These are phyloP conservation scores for Tulasnella sp. DNA, from an alignment of 768 basidiomycete genomes.

Conservation along the genomic window DNA sequence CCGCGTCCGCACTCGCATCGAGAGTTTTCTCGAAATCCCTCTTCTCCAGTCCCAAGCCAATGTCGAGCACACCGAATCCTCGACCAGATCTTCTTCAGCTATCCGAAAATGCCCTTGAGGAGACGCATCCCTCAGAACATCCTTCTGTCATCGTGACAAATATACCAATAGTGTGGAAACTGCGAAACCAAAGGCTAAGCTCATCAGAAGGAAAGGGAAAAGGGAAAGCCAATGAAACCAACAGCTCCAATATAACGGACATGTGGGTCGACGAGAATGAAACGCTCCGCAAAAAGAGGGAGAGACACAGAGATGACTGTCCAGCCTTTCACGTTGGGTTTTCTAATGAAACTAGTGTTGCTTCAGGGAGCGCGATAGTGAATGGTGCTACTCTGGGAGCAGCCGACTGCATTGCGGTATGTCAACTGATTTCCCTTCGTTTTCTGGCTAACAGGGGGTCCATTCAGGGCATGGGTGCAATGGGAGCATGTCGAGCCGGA, in stretches of 20 bases:
- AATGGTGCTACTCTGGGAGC: background rate
- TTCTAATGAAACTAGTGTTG: background rate
- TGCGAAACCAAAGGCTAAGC: background rate
- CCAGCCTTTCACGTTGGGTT: background rate
- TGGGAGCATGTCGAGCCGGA: background rate
- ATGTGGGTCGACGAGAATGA: background rate
- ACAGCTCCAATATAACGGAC: background rate
- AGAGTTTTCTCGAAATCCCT: conserved; percentile 1
- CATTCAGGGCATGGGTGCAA: background rate
- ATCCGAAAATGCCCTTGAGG: conserved; percentile 14
- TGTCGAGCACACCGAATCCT: conserved; percentile 6
- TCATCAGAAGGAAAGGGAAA: background rate
- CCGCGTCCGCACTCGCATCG: background rate
- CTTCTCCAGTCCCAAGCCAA: conserved; percentile 2
- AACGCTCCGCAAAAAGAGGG: background rate
- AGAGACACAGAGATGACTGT: background rate
- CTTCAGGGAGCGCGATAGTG: background rate
- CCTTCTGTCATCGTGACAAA: conserved; percentile 14
- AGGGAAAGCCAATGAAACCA: background rate
- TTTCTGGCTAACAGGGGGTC: too few species aligned
- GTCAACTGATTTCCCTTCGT: too few species aligned
- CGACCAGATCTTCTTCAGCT: conserved; percentile 17
- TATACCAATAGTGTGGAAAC: conserved; percentile 1
- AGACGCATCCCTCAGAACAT: conserved; percentile 19
- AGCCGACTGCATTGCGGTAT: background rate